Base-by-base conservation (phyloP, 805 yeast species). In the Kodamaea neixiangensis region DNA sequence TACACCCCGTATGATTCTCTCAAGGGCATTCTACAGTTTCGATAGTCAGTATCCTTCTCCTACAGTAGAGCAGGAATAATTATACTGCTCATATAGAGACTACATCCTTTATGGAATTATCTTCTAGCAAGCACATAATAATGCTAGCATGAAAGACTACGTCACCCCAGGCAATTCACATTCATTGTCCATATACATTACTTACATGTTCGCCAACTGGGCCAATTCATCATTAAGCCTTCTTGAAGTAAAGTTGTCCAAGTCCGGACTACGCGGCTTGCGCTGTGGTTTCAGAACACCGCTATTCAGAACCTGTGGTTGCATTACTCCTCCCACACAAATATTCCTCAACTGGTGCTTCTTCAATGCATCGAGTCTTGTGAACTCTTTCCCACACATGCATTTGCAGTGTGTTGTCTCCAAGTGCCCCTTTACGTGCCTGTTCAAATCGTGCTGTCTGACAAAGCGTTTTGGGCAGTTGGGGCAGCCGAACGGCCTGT, bases 341-440 rank as follows among this genome's bases (percentile, higher is more conserved):
- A 90, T 89, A 71, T 83, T 82, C 57, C 96, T 78, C 43, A 82
- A 75, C 56, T 89, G 75, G 64, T 93, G 99, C 54, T 93, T 80
- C 58, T 82, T 83, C 65, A 92, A 72, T 0, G 97, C 97, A 72
- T 94, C 97, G 48, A 87, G 86, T 52, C 98, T 78, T 1, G 93
- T 85, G 71, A 94, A 94, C 54, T 85, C 85, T 69, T 92, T 93
- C n/a, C 97, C 97, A 72, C 99, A 96, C 0, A 87, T 87, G 69
- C 99, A 94, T 21, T 73, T 73, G 49, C 74, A 71, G 58, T 79
- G 85, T 21, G 85, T 78, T 54, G 85, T 84, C 47, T 83, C 91
- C 48, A 82, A 77, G 64, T 94, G 99, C 13, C 92, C 88, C 65
- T 89, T 89, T 57, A 82, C 84, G 63, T 94, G 99, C 54, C 99